phyloP scores from a whole-genome alignment of 805 yeast species.

The Wickerhamomyces canadensis region DNA sequence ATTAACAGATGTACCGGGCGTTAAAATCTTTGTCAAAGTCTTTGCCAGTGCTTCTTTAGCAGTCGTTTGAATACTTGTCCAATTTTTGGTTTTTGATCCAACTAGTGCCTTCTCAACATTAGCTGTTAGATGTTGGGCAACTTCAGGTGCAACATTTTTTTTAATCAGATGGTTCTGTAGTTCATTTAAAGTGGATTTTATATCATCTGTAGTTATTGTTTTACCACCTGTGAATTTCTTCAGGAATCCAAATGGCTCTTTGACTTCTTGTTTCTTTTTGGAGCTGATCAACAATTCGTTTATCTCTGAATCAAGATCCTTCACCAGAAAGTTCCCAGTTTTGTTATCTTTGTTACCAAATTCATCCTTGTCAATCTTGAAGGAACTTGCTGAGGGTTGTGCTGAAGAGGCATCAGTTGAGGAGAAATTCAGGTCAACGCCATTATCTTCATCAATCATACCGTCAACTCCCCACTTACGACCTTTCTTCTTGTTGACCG shows the following conservation, averaged over 20 bases:
- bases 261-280: conserved; percentile 20
- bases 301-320: conserved; percentile 53
- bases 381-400: conserved; percentile 1
- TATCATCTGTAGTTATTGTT: conserved; percentile 55
- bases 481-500: conserved; percentile 33
- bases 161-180: conserved; percentile 73
- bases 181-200: conserved; percentile 57
- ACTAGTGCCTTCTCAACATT: conserved; percentile 65
- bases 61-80: conserved; percentile 70
- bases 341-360: conserved; percentile 36
- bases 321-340: conserved; percentile 59
- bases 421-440: conserved; percentile 53
- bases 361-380: conserved; percentile 26
- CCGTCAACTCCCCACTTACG: conserved; percentile 72
- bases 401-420: conserved; percentile 18
- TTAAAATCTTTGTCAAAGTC: conserved; percentile 65
- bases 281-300: conserved; percentile 31
- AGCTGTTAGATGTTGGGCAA: conserved; percentile 65
- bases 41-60: conserved; percentile 61
- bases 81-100: conserved; percentile 66
- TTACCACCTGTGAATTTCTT: conserved; percentile 64
- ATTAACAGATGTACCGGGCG: conserved; percentile 90
- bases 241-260: conserved; percentile 52
- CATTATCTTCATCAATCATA: conserved; percentile 37
- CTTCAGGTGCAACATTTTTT: conserved; percentile 89